phyloP scores from a whole-genome alignment of 1,139 yeast species.

The Yamadazyma sp. region DNA sequence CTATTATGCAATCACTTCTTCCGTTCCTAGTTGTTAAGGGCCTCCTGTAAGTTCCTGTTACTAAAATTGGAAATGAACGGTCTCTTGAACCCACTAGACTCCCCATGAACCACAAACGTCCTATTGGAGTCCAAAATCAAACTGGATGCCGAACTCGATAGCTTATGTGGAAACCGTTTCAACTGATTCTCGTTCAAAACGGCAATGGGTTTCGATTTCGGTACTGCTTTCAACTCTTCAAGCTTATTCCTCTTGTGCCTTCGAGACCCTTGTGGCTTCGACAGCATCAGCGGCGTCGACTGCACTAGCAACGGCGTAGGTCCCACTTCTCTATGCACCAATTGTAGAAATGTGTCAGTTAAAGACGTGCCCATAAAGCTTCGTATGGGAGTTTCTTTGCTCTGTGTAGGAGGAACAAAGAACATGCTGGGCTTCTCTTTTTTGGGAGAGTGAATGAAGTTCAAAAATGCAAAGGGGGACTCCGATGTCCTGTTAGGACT shows the following conservation, averaged over 20 bases:
- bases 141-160: slow-evolving; percentile 32
- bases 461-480: slow-evolving; percentile 13
- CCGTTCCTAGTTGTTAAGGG: slow-evolving; percentile 21
- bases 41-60: slow-evolving; percentile 35
- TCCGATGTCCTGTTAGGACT: slow-evolving; percentile 4
- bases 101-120: slow-evolving; percentile 44
- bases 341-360: slow-evolving; percentile 14
- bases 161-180: slow-evolving; percentile 31
- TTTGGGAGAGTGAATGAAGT: slow-evolving; percentile 12
- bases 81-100: slow-evolving; percentile 36
- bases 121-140: slow-evolving; percentile 51
- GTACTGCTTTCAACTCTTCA: slow-evolving; percentile 18
- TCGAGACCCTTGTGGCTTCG: too few species aligned
- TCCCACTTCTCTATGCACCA: slow-evolving; percentile 12
- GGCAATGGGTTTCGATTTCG: slow-evolving; percentile 20
- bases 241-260: slow-evolving; percentile 17
- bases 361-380: slow-evolving; percentile 10
- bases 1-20: too few species aligned
- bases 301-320: slow-evolving; percentile 7
- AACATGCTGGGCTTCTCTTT: slow-evolving; percentile 1
- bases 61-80: slow-evolving; percentile 39
- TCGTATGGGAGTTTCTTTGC: too few species aligned
- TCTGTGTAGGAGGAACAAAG: too few species aligned
- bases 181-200: slow-evolving; percentile 22
- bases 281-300: too few species aligned